Base-by-base conservation (phyloP, 495 filamentous ascomycete species). In the Penicillium bovifimosum region DNA sequence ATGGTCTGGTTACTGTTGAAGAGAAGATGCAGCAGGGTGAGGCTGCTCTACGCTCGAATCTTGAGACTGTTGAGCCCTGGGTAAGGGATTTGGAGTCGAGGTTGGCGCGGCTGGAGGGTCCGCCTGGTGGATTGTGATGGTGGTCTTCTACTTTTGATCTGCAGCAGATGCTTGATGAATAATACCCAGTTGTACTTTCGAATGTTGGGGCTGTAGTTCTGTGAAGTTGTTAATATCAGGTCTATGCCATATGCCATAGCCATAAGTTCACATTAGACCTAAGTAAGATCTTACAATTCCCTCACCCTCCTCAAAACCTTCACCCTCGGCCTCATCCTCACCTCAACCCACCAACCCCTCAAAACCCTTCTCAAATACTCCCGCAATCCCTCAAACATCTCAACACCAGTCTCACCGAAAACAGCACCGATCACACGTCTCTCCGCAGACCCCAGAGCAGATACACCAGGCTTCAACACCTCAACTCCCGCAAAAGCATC, bases 31-130 rank as follows among this genome's bases (percentile, higher is more conserved):
- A 70, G 28, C 76, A 85, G 41, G 84, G 84, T 10, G 84, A 88
- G 62, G 74, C 76, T 18, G 76, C 81, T n/a, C 81, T 92, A 68
- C 78, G 77, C 54, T 77, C 74, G 28, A 97, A 98, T 66, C 83
- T 90, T 63, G 82, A 83, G 44, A 77, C 86, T 14, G 84, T 97
- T 33, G 86, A 91, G 55, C 82, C 80, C 38, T 96, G 91, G 92
- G 90, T 98, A 13, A 87, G 85, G 66, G 88, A 87, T 34, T 66
- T 98, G 33, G 93, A 98, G 72, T 77, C 74, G 53, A 85, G 85
- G 66, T 78, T 95, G 64, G 77, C 74, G 14, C 76, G 75, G 44
- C 63, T 87, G 56, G 71, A 64, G 35, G 59, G 52, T 17, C 53
- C 55, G 14, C 50, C 49, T 20, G 58, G 53, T 50, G 53, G 52